Evolutionary conservation across 352 stramenopile species (phyloP).

Genomic region (Bremia lactucae): DNA sequence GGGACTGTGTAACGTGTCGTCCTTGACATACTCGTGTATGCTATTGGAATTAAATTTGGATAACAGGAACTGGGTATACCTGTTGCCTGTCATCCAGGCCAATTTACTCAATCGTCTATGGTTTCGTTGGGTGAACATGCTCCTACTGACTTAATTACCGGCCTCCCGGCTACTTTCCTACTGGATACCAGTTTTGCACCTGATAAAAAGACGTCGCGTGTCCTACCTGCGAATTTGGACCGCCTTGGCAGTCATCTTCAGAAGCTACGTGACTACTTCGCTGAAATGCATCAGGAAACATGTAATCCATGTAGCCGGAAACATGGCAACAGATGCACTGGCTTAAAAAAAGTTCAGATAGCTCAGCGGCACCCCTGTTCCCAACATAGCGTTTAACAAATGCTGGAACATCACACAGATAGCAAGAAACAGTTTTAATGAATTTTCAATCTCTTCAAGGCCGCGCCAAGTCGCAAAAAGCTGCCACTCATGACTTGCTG

Average conservation of each 20-base stretch:
- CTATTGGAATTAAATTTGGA: neutral
- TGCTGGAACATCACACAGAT: too few relatives aligned
- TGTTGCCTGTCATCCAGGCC: neutral
- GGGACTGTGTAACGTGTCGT: neutral
- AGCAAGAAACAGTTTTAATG: too few relatives aligned
- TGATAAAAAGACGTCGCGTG: neutral
- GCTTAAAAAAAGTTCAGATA: neutral
- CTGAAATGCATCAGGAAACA: neutral
- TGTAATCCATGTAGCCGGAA: neutral
- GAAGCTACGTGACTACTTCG: too few relatives aligned
- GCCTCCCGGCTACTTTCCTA: too few relatives aligned
- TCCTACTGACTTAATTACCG: neutral
- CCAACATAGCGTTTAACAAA: too few relatives aligned
- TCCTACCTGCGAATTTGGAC: neutral
- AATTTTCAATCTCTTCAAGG: neutral
- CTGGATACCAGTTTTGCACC: neutral
- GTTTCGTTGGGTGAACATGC: neutral
- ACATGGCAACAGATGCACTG: neutral
- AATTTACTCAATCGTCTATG: neutral
- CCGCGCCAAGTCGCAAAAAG: too few relatives aligned
- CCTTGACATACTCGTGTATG: neutral
- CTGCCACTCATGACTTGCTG: too few relatives aligned
- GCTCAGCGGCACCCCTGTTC: too few relatives aligned
- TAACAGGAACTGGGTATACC: neutral
- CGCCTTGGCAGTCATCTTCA: neutral